These are phyloP conservation scores for Pythium graminicola DNA, from an alignment of 352 stramenopile genomes.

Conservation along the genomic window DNA sequence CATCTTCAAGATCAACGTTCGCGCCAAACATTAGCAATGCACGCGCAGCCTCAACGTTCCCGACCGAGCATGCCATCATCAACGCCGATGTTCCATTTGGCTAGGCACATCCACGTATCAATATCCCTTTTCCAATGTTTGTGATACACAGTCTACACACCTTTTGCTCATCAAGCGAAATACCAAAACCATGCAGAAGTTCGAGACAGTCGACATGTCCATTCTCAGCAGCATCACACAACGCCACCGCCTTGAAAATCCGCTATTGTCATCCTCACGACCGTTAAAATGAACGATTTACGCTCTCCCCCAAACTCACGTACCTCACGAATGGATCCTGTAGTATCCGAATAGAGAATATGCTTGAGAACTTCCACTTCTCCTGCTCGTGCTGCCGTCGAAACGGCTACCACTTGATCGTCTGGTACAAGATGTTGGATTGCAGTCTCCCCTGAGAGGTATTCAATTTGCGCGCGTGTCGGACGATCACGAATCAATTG, in stretches of 20 bases:
- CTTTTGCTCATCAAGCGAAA: conserved; percentile 82
- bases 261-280: conserved; percentile 38
- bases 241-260: conserved; percentile 64
- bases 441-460: conserved; percentile 61
- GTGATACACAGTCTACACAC: too few relatives aligned
- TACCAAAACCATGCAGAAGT: conserved; percentile 67
- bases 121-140: neutral
- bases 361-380: conserved; percentile 71
- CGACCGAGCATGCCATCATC: conserved; percentile 81
- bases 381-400: conserved; percentile 60
- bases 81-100: conserved; percentile 71
- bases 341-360: conserved; percentile 60
- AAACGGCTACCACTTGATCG: conserved; percentile 66
- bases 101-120: conserved; percentile 21
- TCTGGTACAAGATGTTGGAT: conserved; percentile 61
- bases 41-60: conserved; percentile 77
- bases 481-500: conserved; percentile 55
- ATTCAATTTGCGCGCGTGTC: conserved; percentile 51
- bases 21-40: conserved; percentile 82
- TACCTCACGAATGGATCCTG: conserved; percentile 56
- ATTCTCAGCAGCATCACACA: conserved; percentile 78
- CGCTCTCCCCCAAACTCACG: too few relatives aligned
- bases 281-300: too few relatives aligned
- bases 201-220: conserved; percentile 80
- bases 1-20: conserved; percentile 79